phyloP scores from a whole-genome alignment of 73 alveolate species.

The Tetrahymena elliotti region DNA sequence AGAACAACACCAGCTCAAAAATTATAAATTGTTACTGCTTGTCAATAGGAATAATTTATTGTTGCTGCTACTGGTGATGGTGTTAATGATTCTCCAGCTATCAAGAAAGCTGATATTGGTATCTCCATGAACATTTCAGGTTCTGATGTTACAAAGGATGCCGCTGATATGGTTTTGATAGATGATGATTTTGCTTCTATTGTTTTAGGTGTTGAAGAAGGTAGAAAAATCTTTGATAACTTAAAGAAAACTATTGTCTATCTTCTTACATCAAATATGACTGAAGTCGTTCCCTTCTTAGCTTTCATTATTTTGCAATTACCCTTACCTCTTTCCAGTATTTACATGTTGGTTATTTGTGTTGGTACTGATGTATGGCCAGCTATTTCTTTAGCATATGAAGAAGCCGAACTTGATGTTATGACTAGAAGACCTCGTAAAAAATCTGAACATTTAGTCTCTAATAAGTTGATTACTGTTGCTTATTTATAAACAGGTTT shows the following conservation, averaged over 20 bases:
- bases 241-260: constrained; percentile 77
- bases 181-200: constrained; percentile 97
- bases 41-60: constrained; percentile 77
- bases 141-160: constrained; percentile 98
- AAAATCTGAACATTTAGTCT: constrained; percentile 81
- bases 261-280: constrained; percentile 70
- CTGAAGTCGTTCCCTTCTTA: constrained; percentile 80
- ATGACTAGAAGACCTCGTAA: constrained; percentile 87
- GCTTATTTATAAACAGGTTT: constrained; percentile 69
- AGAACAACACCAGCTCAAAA: constrained; percentile 88
- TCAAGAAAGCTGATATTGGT: constrained; percentile 88
- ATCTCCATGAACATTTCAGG: constrained; percentile 94
- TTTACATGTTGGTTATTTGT: constrained; percentile 70
- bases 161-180: constrained; percentile 96
- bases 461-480: constrained; percentile 57
- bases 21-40: constrained; percentile 83
- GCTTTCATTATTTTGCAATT: constrained; percentile 59
- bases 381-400: constrained; percentile 88
- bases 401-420: constrained; percentile 84
- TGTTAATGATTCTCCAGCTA: constrained; percentile 92
- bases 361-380: constrained; percentile 92
- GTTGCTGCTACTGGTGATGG: constrained; percentile 95
- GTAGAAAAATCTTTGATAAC: constrained; percentile 91
- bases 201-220: constrained; percentile 94
- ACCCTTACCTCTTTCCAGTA: constrained; percentile 81